A percentile compares a stretch with the other conserved stretches of the same genome.
phyloP scores from a whole-genome alignment of 169 alveolate species.

The Eimeria falciformis region DNA sequence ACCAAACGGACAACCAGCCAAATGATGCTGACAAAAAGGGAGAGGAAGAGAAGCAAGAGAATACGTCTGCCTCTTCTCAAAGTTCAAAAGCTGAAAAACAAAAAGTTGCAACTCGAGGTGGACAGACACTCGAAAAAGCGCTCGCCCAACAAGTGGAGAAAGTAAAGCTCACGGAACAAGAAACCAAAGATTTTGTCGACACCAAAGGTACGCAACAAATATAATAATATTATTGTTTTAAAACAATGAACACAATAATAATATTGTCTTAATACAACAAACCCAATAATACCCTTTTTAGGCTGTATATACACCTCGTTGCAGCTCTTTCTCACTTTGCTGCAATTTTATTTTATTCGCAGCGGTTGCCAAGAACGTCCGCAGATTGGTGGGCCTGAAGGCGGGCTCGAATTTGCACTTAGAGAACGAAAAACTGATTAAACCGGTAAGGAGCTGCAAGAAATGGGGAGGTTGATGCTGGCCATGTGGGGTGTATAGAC shows the following conservation, averaged over 20 bases:
- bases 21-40: too few relatives aligned
- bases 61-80: not conserved
- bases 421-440: constrained; percentile 61
- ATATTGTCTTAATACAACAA: too few relatives aligned
- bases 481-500: too few relatives aligned
- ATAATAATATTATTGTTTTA: not conserved
- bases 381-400: constrained; percentile 62
- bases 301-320: not conserved
- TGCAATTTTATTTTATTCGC: not conserved
- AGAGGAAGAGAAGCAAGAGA: not conserved
- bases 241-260: too few relatives aligned
- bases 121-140: constrained; percentile 10
- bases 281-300: not conserved
- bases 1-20: too few relatives aligned
- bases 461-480: not conserved
- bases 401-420: constrained; percentile 73
- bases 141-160: constrained; percentile 3
- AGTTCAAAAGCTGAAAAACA: not conserved
- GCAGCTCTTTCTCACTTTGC: not conserved
- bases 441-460: constrained; percentile 29
- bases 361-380: constrained; percentile 71
- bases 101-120: not conserved
- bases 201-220: constrained; percentile 50
- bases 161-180: constrained; percentile 56
- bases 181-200: constrained; percentile 67